A percentile compares a stretch with the other conserved stretches of the same genome.
phyloP scores from a whole-genome alignment of 2,329 filamentous ascomycete genomes.

The Trichoderma koningii region DNA sequence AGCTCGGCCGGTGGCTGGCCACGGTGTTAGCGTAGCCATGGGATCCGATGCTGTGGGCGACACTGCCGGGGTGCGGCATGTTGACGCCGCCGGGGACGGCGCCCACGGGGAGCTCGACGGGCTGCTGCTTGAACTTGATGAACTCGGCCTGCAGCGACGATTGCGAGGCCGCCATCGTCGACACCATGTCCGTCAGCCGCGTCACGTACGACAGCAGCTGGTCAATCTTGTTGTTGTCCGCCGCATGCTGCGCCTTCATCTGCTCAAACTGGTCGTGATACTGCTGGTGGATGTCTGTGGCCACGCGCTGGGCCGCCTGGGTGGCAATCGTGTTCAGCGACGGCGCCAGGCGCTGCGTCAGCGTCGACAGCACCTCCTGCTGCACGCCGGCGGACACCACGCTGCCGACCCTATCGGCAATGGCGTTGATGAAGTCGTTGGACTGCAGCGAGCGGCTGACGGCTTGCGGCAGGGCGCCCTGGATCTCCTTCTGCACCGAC shows the following conservation, averaged over 20 bases:
- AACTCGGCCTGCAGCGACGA: slow-evolving; percentile 67
- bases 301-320: slow-evolving; percentile 67
- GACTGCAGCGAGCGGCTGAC: slow-evolving; percentile 60
- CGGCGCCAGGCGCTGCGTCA: slow-evolving; percentile 67
- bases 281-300: slow-evolving; percentile 67
- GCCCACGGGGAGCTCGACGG: slow-evolving; percentile 46
- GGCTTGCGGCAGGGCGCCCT: slow-evolving; percentile 68
- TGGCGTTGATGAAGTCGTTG: slow-evolving; percentile 68
- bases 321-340: slow-evolving; percentile 65
- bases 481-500: slow-evolving; percentile 71
- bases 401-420: slow-evolving; percentile 69
- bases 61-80: slow-evolving; percentile 31
- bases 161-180: slow-evolving; percentile 69
- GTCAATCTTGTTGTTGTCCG: slow-evolving; percentile 67
- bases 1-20: slow-evolving; percentile 41
- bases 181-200: slow-evolving; percentile 67
- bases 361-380: slow-evolving; percentile 61
- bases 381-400: slow-evolving; percentile 70
- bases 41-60: slow-evolving; percentile 33
- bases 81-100: slow-evolving; percentile 33
- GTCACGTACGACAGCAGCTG: slow-evolving; percentile 69
- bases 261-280: slow-evolving; percentile 54
- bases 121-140: slow-evolving; percentile 57
- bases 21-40: slow-evolving; percentile 37
- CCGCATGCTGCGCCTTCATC: slow-evolving; percentile 52